Conservation (phyloP, 2,329 filamentous ascomycete genomes). For the Stagonosporopsis chrysanthemi region DNA sequence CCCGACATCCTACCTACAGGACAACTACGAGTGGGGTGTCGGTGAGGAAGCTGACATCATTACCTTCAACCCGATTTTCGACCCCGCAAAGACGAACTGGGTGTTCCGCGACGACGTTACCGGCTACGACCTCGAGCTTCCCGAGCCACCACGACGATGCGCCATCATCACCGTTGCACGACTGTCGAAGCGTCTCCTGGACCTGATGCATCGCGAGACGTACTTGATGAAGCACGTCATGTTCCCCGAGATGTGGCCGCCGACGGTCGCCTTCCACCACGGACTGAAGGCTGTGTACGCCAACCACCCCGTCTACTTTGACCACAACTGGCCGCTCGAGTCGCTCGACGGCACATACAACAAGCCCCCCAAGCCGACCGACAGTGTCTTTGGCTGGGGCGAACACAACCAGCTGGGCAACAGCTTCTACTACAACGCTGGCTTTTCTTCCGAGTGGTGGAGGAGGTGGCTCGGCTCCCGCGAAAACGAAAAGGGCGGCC, state of each 20-base stretch:
- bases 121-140: conserved; percentile 65
- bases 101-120: conserved; percentile 72
- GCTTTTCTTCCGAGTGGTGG: conserved; percentile 58
- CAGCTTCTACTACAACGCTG: conserved; percentile 61
- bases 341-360: conserved; percentile 59
- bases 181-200: conserved; percentile 73
- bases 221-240: conserved; percentile 74
- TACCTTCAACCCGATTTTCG: conserved; percentile 80
- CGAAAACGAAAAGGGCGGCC: conserved; percentile 54
- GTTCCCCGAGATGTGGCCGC: conserved; percentile 81
- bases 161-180: conserved; percentile 82
- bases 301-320: conserved; percentile 81
- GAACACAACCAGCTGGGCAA: conserved; percentile 61
- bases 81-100: conserved; percentile 76
- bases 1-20: conserved; percentile 64
- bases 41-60: conserved; percentile 78
- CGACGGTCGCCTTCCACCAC: conserved; percentile 76
- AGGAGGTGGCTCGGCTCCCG: conserved; percentile 58
- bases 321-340: conserved; percentile 70
- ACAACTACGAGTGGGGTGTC: conserved; percentile 77
- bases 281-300: conserved; percentile 80
- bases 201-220: conserved; percentile 81
- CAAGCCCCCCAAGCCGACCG: conserved; percentile 54
- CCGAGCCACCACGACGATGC: conserved; percentile 71
- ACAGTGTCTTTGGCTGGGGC: conserved; percentile 60